Conservation (phyloP, 257 asterid species). For the Henckelia pumila region DNA sequence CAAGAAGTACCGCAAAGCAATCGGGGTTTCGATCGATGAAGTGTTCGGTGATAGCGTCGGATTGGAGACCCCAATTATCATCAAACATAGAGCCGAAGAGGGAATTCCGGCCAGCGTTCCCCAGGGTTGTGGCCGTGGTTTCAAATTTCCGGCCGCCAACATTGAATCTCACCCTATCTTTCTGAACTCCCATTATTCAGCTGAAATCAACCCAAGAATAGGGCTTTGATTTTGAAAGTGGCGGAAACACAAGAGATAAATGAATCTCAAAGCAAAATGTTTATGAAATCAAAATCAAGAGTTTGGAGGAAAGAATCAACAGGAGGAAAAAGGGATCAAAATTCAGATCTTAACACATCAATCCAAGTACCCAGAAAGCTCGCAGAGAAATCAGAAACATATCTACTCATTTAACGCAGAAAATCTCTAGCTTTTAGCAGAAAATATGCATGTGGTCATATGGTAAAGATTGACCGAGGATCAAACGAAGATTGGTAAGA, state of each 20-base stretch:
- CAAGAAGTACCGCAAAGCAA: constrained; percentile 77
- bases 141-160: constrained; percentile 84
- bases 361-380: constrained; percentile 6
- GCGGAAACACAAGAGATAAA: not conserved
- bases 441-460: not conserved
- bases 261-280: not conserved
- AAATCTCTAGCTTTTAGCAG: constrained; percentile 17
- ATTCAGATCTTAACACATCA: constrained; percentile 5
- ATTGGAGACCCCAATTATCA: constrained; percentile 64
- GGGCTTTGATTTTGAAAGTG: not conserved
- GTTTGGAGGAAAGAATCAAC: not conserved
- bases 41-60: constrained; percentile 51
- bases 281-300: constrained; percentile 1
- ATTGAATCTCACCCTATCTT: constrained; percentile 67
- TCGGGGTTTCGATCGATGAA: constrained; percentile 89
- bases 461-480: constrained; percentile 19
- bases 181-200: constrained; percentile 71
- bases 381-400: not conserved
- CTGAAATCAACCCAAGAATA: not conserved
- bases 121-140: constrained; percentile 83
- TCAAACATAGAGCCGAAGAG: constrained; percentile 89
- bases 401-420: not conserved
- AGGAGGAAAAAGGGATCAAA: not conserved
- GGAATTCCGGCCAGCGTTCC: constrained; percentile 83
- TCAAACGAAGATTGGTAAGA: constrained; percentile 9